Evolutionary conservation across 1,284 basidiomycete species (phyloP).

Genomic region (Pholiota adiposa): DNA sequence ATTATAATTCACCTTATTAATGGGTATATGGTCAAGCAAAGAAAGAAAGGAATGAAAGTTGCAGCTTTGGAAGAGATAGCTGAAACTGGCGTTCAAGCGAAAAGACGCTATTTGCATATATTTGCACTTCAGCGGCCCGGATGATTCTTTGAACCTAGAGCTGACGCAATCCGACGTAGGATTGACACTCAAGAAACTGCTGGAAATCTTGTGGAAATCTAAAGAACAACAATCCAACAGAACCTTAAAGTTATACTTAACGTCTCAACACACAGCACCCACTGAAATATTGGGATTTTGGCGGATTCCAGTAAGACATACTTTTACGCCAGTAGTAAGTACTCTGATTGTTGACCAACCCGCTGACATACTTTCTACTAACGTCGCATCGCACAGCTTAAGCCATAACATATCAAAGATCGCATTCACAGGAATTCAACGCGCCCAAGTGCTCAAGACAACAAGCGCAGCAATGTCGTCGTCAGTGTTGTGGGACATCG

Average conservation of each 20-base stretch:
- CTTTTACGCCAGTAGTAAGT: neutral
- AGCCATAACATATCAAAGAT: neutral
- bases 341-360: neutral
- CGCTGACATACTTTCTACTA: neutral
- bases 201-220: neutral
- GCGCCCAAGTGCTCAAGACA: neutral
- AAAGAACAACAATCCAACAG: neutral
- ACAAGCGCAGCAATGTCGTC: conserved; percentile 3
- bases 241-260: neutral
- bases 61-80: neutral
- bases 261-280: no score
- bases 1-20: conserved; percentile 11
- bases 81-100: neutral
- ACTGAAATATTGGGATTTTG: neutral
- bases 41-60: neutral
- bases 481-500: conserved; percentile 15
- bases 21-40: conserved; percentile 1
- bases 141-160: neutral
- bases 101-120: neutral
- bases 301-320: neutral
- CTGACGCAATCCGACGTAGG: neutral
- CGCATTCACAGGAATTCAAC: neutral
- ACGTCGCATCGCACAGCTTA: neutral
- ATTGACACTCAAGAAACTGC: neutral
- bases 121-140: neutral